Base-by-base conservation (phyloP, 2,329 filamentous ascomycete genomes). In the Sordariomycetes sp. region DNA sequence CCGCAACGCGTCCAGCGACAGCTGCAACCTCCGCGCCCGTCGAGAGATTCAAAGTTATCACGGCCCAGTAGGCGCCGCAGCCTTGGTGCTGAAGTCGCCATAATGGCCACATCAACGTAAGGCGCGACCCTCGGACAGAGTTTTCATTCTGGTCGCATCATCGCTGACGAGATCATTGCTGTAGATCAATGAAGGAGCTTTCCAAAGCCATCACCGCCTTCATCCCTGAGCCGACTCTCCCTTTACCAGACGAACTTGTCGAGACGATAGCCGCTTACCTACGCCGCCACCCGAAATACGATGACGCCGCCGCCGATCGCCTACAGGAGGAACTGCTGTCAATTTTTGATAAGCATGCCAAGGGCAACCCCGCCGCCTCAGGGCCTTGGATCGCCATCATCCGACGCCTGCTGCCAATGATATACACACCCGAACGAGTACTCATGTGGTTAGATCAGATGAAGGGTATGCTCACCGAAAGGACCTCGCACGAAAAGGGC, bases 301-400 rank as follows among this genome's bases (percentile, higher is more conserved):
- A 88, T 47, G 81, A 86, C 33, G 59, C 68, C 36, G 68, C 76
- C 26, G 70, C 76, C n/a, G 80, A 85, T 43, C 75, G 79, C 37
- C 66, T 87, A 33, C 77, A 86, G 41, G 82, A 86, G 26, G 83
- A 87, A 46, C 67, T 92, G 7, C 61, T 80, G 26, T 57, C 66
- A 17, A 68, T 85, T 35, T 86, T 80, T 59, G 67, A 79, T 38
- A 77, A 72, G 47, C 65, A 75, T 42, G 72, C 88, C 39, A 64
- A 66, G 17, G 68, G 69, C 21, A 64, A 66, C 17, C 61, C 72
- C 3, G 54, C 68, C 33, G 72, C 75, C 44, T 71, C 74, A 50
- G 75, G 72, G 8, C 60, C 75, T n/a, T 92, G 88, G 56, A 65
- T 88, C 14, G 69, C 71, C 32, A 68, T 84, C 30, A 58, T 90